A percentile compares a stretch with the other conserved stretches of the same genome.
Evolutionary conservation across 129 eudicot genomes (phyloP).

Genomic region (Mikania micrantha): DNA sequence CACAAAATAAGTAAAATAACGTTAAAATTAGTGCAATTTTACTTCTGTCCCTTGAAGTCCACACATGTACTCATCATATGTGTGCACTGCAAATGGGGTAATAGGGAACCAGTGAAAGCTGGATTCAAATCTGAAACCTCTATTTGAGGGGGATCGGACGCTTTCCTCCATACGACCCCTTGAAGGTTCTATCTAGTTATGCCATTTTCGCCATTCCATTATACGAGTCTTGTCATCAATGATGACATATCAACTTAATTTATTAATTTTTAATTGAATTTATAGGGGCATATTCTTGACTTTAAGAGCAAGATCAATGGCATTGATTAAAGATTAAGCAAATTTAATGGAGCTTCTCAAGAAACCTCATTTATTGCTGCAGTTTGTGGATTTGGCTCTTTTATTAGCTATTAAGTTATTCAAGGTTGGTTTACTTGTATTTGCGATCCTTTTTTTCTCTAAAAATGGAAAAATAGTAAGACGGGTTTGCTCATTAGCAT

Average conservation of each 20-base stretch:
- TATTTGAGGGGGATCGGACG: too few relatives aligned
- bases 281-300: slow-evolving; percentile 91
- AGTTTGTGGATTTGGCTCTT: slow-evolving; percentile 4
- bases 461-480: slow-evolving; percentile 1
- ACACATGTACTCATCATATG: too few relatives aligned
- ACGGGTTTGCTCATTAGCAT: background rate
- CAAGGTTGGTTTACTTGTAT: background rate
- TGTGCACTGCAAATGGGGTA: too few relatives aligned
- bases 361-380: slow-evolving; percentile 10
- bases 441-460: background rate
- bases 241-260: background rate
- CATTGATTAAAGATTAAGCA: slow-evolving; percentile 44
- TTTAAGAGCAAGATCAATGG: slow-evolving; percentile 61
- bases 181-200: too few relatives aligned
- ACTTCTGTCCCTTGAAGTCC: too few relatives aligned
- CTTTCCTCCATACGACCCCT: too few relatives aligned
- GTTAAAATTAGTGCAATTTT: too few relatives aligned
- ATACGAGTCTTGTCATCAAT: background rate
- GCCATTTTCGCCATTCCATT: too few relatives aligned
- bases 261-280: background rate
- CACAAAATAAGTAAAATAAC: too few relatives aligned
- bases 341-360: slow-evolving; percentile 16
- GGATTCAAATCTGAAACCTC: too few relatives aligned
- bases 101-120: too few relatives aligned
- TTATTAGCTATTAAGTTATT: slow-evolving; percentile 1